Evolutionary conservation across 2,329 filamentous ascomycete genomes (phyloP), one percentile per base, ranked within the genome.

Genomic region (Triangularia verruculosa): DNA sequence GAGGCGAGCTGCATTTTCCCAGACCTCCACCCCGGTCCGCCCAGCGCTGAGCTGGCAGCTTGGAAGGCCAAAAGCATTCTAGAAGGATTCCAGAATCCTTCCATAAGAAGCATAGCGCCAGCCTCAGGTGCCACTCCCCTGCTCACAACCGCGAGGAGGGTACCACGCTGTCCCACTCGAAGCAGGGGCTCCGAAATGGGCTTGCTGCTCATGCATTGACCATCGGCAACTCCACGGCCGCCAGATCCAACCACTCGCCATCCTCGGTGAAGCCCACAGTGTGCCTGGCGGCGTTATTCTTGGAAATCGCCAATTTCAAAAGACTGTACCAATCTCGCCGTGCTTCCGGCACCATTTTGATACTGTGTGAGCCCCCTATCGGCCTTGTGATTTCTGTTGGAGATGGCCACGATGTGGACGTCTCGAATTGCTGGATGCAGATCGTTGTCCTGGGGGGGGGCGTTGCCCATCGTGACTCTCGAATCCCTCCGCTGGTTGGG

Each of bases 71-170:
- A 52, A 59, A 43, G 15, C 61, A 65, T 70, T 69, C 69, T 68
- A 57, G 68, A 70, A 70, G 65, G 54, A 61, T 67, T 65, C 65
- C 69, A 61, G 69, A 70, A 70, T 60, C 47, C 56, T 66, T 64
- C 63, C 62, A 11, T 17, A 64, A 61, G 53, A 22, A 51, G 52
- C 20, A 52, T 61, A 66, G 64, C 47, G 55, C 54, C 57, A 53
- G 47, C 60, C n/a, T 67, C 64, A 67, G 65, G 60, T 65, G 58
- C 61, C 63, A 30, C 58, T 43, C 62, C 66, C 66, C 63, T 62
- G 58, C 58, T 61, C 64, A 7, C 20, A n/a, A 22, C 34, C 32
- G 54, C 57, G 55, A 39, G 61, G 25, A n/a, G 20, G 51, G 24
- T 28, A 9, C 51, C 51, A 54, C 51, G 12, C 8, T 24, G 20